Evolutionary conservation across 2,329 filamentous ascomycete genomes (phyloP), one percentile per base, ranked within the genome.

Genomic region (Onygenales sp.): DNA sequence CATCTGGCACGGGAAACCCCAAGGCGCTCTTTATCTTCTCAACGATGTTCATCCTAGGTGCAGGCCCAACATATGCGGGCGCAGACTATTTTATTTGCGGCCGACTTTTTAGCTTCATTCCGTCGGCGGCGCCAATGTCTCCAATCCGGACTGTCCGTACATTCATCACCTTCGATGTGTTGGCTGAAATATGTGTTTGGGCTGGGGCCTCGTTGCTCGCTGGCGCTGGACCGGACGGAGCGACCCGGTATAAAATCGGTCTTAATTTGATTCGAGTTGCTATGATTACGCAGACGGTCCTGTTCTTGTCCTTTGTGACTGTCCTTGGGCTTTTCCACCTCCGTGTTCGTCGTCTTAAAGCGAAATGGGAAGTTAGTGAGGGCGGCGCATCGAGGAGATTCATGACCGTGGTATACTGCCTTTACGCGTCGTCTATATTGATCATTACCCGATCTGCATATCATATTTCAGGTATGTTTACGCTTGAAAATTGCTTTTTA

Each of bases 21-120:
- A 40, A 48, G 31, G 46, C 46, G 8, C 11, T 51, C 7, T 56
- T 39, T 31, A 27, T 32, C 11, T 9, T 51, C 6, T 56, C 54
- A 1, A 34, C 51, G 2, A 53, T 56, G 54, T 53, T 56, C 51
- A 56, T 45, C n/a, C 51, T 56, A 8, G 54, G 54, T 3, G 54
- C 54, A 10, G 54, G 45, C 6, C 54, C 54, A 9, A 56, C 54
- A 10, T 56, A 56, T 36, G 54, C 54, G n/a, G 54, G 51, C 11
- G 54, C 51, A 45, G 54, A 56, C 42, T 56, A 56, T 36, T 53
- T 56, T 36, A 52, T 53, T 27, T 56, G 54, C 10, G 54, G 54
- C 2, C 51, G 54, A 1, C 21, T 56, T 7, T 56, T 56, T 14
- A 56, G 54, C 34, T 56, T 49, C 42, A 42, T 56, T 39, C 45